Evolutionary conservation across 169 alveolate genomes (phyloP).

Genomic region (Toxoplasma gondii): DNA sequence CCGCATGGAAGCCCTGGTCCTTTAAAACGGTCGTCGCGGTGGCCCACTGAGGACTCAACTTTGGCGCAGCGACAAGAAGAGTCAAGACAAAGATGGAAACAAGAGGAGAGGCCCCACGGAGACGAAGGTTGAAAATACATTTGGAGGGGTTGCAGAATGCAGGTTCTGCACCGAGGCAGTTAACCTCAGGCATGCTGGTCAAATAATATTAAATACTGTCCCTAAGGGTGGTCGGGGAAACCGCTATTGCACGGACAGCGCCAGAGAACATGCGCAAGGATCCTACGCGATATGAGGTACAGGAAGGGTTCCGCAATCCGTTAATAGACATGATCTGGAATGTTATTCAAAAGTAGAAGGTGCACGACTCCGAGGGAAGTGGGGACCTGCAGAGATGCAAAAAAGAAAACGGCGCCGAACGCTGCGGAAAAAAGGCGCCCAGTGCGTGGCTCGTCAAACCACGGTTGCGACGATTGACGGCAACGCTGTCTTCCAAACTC

Average conservation of each 20-base stretch:
- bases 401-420: no score
- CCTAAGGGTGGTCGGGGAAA: no score
- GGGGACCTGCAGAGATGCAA: no score
- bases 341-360: no score
- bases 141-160: background rate
- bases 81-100: background rate
- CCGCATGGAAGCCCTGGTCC: background rate
- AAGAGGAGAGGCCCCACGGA: background rate
- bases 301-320: no score
- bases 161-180: background rate
- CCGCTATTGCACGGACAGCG: no score
- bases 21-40: background rate
- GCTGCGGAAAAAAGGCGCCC: no score
- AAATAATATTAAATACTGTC: no score
- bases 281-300: no score
- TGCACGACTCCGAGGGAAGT: no score
- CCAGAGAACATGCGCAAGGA: no score
- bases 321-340: no score
- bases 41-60: background rate
- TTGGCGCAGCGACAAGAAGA: background rate
- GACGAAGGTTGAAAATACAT: background rate
- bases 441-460: background rate
- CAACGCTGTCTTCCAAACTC: background rate
- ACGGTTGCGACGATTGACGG: background rate
- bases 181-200: background rate